A percentile compares a stretch with the other conserved stretches of the same genome.
These are phyloP conservation scores for Colletotrichum incanum DNA, from an alignment of 2,329 filamentous ascomycete species.

Conservation along the genomic window DNA sequence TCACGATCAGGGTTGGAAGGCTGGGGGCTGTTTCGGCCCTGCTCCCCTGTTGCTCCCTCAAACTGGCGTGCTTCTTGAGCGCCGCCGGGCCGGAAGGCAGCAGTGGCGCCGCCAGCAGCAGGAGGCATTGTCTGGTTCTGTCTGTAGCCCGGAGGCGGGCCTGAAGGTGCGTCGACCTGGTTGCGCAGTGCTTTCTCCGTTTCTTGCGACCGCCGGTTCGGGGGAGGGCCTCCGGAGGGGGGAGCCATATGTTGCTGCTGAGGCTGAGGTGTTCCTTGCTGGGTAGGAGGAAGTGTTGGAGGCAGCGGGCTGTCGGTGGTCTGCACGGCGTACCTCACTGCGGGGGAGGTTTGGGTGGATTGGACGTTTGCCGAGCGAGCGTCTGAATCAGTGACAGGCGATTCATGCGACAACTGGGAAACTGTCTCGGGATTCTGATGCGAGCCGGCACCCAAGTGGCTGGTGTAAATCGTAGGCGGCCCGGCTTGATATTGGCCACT, in stretches of 20 bases:
- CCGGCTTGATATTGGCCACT: constrained; percentile 51
- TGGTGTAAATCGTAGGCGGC: constrained; percentile 54
- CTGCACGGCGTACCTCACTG: constrained; percentile 58
- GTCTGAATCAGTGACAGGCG: constrained; percentile 67
- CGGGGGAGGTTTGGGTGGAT: constrained; percentile 61
- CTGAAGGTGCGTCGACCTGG: constrained; percentile 60
- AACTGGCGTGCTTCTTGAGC: constrained; percentile 59
- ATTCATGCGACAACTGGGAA: constrained; percentile 76
- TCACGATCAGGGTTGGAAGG: constrained; percentile 62
- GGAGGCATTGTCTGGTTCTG: constrained; percentile 64
- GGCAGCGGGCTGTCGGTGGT: constrained; percentile 45
- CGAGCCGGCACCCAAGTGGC: constrained; percentile 53
- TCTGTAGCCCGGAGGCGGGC: constrained; percentile 67
- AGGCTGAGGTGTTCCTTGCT: constrained; percentile 47
- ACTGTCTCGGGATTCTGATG: constrained; percentile 71
- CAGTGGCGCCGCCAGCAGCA: constrained; percentile 53
- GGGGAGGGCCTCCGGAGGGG: constrained; percentile 59
- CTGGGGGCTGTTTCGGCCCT: constrained; percentile 71
- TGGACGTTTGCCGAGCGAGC: constrained; percentile 59
- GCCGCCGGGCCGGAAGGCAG: constrained; percentile 59
- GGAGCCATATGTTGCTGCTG: constrained; percentile 65
- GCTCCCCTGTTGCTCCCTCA: constrained; percentile 62
- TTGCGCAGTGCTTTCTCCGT: constrained; percentile 63
- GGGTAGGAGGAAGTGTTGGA: constrained; percentile 45
- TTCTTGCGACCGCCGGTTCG: constrained; percentile 66